phyloP scores from a whole-genome alignment of 1,139 yeast species.

The Nakaseomyces bracarensis region DNA sequence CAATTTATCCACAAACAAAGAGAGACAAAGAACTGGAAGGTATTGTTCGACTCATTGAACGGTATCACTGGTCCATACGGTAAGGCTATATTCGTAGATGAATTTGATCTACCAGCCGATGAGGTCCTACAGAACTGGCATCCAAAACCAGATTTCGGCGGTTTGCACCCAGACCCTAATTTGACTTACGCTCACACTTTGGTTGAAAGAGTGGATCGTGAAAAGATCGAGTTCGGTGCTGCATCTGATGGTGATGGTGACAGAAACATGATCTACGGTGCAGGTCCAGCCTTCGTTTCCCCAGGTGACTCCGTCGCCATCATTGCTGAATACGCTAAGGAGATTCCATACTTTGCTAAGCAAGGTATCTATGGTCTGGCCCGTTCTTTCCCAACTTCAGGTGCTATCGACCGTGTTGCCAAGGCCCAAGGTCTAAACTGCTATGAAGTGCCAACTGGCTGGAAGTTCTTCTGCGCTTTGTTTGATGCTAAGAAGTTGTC shows the following conservation, averaged over 20 bases:
- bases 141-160: constrained; percentile 90
- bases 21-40: constrained; percentile 48
- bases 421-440: constrained; percentile 61
- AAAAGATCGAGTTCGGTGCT: constrained; percentile 86
- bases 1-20: constrained; percentile 48
- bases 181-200: constrained; percentile 86
- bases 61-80: constrained; percentile 99
- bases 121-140: constrained; percentile 63
- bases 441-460: constrained; percentile 97
- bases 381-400: constrained; percentile 97
- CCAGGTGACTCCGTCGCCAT: constrained; percentile 99
- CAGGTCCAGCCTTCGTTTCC: constrained; percentile 82
- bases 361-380: constrained; percentile 90
- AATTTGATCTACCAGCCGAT: constrained; percentile 63
- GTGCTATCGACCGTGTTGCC: constrained; percentile 90
- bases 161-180: constrained; percentile 96
- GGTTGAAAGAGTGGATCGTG: constrained; percentile 74
- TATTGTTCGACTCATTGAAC: constrained; percentile 82
- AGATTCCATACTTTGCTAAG: constrained; percentile 82
- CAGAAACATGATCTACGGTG: constrained; percentile 97
- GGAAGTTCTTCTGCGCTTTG: constrained; percentile 95
- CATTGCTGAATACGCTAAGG: constrained; percentile 81
- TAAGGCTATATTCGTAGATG: constrained; percentile 69
- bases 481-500: constrained; percentile 89
- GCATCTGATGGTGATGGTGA: constrained; percentile 99